Percentiles rank a stretch among this genome's conserved stretches.
These are phyloP conservation scores for Acanthamoeba divionensis DNA, from an alignment of 208 protist genomes.

Conservation along the genomic window DNA sequence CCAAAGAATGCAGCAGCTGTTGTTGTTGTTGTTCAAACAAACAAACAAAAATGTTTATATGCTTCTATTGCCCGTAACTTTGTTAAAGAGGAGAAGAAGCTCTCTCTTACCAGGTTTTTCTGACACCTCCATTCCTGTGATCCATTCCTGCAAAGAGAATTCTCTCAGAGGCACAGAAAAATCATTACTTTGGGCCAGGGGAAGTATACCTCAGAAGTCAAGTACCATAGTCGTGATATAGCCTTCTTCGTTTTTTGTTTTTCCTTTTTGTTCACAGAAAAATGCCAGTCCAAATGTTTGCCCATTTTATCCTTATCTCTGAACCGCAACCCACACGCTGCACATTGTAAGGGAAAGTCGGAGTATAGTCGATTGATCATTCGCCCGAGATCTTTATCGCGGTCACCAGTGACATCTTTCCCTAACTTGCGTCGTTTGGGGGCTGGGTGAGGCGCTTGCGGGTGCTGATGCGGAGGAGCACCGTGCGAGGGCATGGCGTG, in stretches of 20 bases:
- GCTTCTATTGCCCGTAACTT: background rate
- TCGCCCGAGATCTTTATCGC: too few relatives aligned
- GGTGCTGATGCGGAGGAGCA: too few relatives aligned
- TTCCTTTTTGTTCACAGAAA: conserved; percentile 42
- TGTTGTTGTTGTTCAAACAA: background rate
- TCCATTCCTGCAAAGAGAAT: background rate
- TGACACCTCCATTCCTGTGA: background rate
- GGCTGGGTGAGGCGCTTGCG: too few relatives aligned
- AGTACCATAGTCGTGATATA: background rate
- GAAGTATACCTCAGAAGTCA: background rate
- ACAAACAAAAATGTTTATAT: background rate
- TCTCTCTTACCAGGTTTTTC: background rate
- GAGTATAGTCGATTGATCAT: conserved; percentile 6
- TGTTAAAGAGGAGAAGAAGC: background rate
- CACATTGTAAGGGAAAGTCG: background rate
- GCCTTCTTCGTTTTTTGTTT: conserved; percentile 33
- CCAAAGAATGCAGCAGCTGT: background rate
- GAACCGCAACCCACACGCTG: conserved; percentile 13
- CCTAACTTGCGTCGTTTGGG: too few relatives aligned
- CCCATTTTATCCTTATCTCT: conserved; percentile 33
- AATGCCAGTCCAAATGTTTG: conserved; percentile 39
- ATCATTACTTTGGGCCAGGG: too few relatives aligned
- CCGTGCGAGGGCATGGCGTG: too few relatives aligned
- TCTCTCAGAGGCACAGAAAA: background rate
- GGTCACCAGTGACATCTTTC: too few relatives aligned